These are phyloP conservation scores for Boletus pseudo-olivaceus DNA, from an alignment of 768 basidiomycete genomes.

Conservation along the genomic window DNA sequence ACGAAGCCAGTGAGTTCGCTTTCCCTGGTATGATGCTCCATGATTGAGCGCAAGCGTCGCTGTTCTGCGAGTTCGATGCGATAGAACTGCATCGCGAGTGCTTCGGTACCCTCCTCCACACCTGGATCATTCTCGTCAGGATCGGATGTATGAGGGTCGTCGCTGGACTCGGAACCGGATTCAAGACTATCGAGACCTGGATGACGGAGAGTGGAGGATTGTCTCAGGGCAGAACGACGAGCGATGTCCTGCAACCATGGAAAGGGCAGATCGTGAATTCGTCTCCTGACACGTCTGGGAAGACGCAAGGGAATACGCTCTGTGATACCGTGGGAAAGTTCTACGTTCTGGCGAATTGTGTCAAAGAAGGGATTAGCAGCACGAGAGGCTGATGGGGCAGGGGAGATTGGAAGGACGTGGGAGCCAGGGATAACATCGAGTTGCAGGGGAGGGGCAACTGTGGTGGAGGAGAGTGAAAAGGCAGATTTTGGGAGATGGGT, in stretches of 20 bases:
- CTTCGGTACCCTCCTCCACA: slow-evolving; percentile 68
- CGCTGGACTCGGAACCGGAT: slow-evolving; percentile 35
- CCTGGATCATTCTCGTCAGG: slow-evolving; percentile 36
- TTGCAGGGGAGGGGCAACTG: slow-evolving; percentile 19
- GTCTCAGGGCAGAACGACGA: slow-evolving; percentile 38
- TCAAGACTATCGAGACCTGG: slow-evolving; percentile 17
- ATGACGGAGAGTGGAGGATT: slow-evolving; percentile 9
- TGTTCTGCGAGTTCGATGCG: slow-evolving; percentile 90
- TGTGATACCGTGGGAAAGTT: slow-evolving; percentile 69
- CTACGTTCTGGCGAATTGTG: slow-evolving; percentile 83
- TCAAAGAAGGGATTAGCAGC: slow-evolving; percentile 89
- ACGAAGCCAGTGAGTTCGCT: slow-evolving; percentile 23
- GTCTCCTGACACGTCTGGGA: slow-evolving; percentile 44
- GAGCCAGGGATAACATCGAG: slow-evolving; percentile 3
- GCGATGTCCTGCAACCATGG: slow-evolving; percentile 76
- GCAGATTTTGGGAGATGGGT: slow-evolving; percentile 61
- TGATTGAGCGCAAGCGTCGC: slow-evolving; percentile 79
- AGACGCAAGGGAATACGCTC: slow-evolving; percentile 78
- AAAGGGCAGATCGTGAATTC: slow-evolving; percentile 76
- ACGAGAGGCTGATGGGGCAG: slow-evolving; percentile 23
- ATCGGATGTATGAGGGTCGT: slow-evolving; percentile 31
- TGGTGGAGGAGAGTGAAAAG: slow-evolving; percentile 51
- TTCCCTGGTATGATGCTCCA: slow-evolving; percentile 85
- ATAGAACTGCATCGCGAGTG: slow-evolving; percentile 91
- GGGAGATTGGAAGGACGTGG: slow-evolving; percentile 10